Evolutionary conservation across 23 red algal genomes (phyloP).

Genomic region (Agarophyton chilense): DNA sequence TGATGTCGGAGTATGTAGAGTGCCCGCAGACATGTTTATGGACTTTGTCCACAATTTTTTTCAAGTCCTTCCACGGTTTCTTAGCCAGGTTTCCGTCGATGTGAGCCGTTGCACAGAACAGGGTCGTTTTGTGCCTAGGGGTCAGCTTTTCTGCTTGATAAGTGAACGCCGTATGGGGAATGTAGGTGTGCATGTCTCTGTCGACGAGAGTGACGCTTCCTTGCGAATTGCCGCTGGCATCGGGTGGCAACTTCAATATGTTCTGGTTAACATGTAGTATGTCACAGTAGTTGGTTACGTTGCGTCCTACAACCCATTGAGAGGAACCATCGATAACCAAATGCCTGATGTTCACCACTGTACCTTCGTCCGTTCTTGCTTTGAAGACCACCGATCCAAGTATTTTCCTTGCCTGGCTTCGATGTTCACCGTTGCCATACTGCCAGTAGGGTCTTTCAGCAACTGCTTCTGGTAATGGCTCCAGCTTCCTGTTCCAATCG

Average conservation of each 20-base stretch:
- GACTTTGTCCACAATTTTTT: constrained; percentile 37
- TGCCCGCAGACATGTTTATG: constrained; percentile 29
- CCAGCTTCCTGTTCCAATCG: constrained; percentile 23
- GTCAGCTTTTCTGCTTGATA: not conserved
- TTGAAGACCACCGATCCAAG: not conserved
- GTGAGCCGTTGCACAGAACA: not conserved
- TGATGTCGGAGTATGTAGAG: constrained; percentile 33
- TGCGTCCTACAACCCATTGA: constrained; percentile 42
- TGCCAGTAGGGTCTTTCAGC: constrained; percentile 38
- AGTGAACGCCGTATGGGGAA: not conserved
- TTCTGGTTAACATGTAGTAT: constrained; percentile 29
- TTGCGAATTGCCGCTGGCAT: not conserved
- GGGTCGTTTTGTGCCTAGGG: not conserved
- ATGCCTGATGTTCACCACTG: constrained; percentile 8
- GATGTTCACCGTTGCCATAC: constrained; percentile 38
- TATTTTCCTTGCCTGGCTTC: constrained; percentile 3
- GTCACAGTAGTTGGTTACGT: constrained; percentile 32
- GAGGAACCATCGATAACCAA: constrained; percentile 53
- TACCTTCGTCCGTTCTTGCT: constrained; percentile 1
- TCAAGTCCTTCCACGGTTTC: not conserved
- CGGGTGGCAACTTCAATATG: not conserved
- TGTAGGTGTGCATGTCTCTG: constrained; percentile 14
- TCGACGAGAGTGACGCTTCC: not conserved
- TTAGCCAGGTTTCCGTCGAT: not conserved
- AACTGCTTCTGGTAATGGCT: constrained; percentile 22